A percentile compares a stretch with the other conserved stretches of the same genome.
These are phyloP conservation scores for Podila epigama DNA, from an alignment of 192 early-diverging fungal species.

Conservation along the genomic window DNA sequence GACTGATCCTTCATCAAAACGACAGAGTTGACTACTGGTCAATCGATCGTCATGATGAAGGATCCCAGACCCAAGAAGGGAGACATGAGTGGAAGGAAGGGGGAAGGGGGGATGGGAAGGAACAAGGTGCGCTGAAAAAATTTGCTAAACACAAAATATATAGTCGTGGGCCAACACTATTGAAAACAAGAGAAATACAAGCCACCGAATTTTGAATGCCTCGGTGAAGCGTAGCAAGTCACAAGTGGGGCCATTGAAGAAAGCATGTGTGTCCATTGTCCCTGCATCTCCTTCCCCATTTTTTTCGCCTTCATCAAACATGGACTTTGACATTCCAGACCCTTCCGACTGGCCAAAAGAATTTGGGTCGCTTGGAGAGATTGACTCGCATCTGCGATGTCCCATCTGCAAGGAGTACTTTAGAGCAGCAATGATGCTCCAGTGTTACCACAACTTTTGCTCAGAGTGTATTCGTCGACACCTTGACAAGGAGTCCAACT, in stretches of 20 bases:
- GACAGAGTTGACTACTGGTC: not conserved
- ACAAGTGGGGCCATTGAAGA: no score
- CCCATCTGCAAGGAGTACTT: conserved; percentile 81
- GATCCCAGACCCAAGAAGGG: not conserved
- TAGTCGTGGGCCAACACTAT: not conserved
- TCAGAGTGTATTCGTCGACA: conserved; percentile 75
- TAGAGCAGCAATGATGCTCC: conserved; percentile 62
- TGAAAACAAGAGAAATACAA: not conserved
- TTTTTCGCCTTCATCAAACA: not conserved
- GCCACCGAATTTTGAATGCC: not conserved
- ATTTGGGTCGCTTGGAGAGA: conserved; percentile 53
- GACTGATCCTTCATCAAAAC: not conserved
- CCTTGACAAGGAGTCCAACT: conserved; percentile 63
- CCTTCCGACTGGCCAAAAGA: conserved; percentile 72
- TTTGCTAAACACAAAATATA: conserved; percentile 1
- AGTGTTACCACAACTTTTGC: conserved; percentile 83
- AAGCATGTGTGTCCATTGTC: not conserved
- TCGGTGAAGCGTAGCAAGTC: not conserved
- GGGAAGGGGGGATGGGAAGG: conserved; percentile 1
- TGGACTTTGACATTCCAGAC: conserved; percentile 63
- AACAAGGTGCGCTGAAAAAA: conserved; percentile 2
- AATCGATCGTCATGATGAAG: not conserved
- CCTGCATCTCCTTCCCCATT: not conserved
- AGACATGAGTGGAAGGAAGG: not conserved
- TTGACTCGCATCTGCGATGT: conserved; percentile 77